phyloP scores from a whole-genome alignment of 306 rosid species.

The Vicia sativa region DNA sequence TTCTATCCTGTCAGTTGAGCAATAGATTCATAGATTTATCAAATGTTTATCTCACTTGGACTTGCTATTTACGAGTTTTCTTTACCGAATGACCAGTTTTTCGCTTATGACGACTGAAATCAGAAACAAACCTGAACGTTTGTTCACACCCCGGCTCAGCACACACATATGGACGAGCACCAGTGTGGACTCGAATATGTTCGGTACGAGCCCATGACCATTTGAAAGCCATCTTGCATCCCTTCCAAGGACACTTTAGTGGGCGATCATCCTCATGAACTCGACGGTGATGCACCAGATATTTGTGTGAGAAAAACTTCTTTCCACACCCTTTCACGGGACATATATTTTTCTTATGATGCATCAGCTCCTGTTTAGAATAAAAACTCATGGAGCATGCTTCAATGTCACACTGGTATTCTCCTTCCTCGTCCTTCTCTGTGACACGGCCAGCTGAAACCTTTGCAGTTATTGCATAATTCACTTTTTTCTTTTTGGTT shows the following conservation, averaged over 20 bases:
- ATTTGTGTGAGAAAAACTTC: slow-evolving; percentile 96
- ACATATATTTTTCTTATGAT: slow-evolving; percentile 83
- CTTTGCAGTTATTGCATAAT: slow-evolving; percentile 54
- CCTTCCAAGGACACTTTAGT: slow-evolving; percentile 96
- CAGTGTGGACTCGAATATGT: slow-evolving; percentile 96
- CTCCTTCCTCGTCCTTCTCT: slow-evolving; percentile 61
- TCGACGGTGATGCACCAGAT: slow-evolving; percentile 96
- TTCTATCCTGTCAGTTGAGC: slow-evolving; percentile 62
- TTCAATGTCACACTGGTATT: slow-evolving; percentile 78
- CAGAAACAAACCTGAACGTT: slow-evolving; percentile 96
- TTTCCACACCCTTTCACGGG: slow-evolving; percentile 97
- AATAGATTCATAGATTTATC: slow-evolving; percentile 51
- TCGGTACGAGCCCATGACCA: slow-evolving; percentile 99
- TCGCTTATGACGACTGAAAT: slow-evolving; percentile 98
- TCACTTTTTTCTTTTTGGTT: slow-evolving; percentile 63
- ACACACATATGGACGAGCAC: slow-evolving; percentile 91
- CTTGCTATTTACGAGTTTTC: slow-evolving; percentile 58
- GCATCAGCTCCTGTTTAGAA: slow-evolving; percentile 68
- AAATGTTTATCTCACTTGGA: slow-evolving; percentile 38
- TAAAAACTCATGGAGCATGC: slow-evolving; percentile 90
- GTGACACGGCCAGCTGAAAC: slow-evolving; percentile 51
- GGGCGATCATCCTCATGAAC: slow-evolving; percentile 97
- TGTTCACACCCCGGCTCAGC: slow-evolving; percentile 91
- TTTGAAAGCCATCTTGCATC: slow-evolving; percentile 99
- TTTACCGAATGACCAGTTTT: slow-evolving; percentile 91